Evolutionary conservation across 805 yeast genomes (phyloP), one percentile per base, ranked within the genome.

Genomic region (Hanseniaspora lindneri): DNA sequence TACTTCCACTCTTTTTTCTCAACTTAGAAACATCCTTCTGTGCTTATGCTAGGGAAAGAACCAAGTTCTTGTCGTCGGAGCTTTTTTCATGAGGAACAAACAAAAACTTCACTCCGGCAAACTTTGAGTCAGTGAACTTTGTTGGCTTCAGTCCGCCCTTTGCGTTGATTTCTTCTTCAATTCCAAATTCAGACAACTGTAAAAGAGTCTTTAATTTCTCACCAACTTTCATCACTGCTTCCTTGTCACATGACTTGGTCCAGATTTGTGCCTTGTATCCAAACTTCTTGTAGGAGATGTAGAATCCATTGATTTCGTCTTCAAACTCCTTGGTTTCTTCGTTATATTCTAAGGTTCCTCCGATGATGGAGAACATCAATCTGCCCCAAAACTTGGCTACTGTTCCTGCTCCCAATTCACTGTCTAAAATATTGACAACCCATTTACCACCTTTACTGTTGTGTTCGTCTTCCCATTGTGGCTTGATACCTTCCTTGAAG

Each of bases 381-480:
- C 94, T 73, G 62, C 86, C 78, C 98, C 97, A 92, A 41, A 46
- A 46, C 29, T 46, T 46, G 32, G 24, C 29, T 9, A 46, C 35
- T 14, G 36, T 40, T n/a, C 30, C 43, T 11, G 10, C 27, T 6
- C 43, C 49, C 61, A 85, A 72, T 57, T 87, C 94, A 65, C 88
- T 89, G 53, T 76, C 73, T 64, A 72, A 80, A 67, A 82, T 79
- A 67, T 75, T 79, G 68, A 76, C 83, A 37, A 83, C 73, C 95
- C 96, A 92, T 70, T 84, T 86, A 61, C 98, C 98, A 63, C 98
- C 98, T 57, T 79, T 74, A 52, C 83, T 66, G 68, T 92, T 92
- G 55, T 77, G 76, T 48, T 70, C 73, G 66, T 92, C 97, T 73
- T 92, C 98, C 98, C 98, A 92, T 74, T 92, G 97, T 50, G 98